phyloP scores from a whole-genome alignment of 371 early-diverging fungal species.

The Mortierella sp. region DNA sequence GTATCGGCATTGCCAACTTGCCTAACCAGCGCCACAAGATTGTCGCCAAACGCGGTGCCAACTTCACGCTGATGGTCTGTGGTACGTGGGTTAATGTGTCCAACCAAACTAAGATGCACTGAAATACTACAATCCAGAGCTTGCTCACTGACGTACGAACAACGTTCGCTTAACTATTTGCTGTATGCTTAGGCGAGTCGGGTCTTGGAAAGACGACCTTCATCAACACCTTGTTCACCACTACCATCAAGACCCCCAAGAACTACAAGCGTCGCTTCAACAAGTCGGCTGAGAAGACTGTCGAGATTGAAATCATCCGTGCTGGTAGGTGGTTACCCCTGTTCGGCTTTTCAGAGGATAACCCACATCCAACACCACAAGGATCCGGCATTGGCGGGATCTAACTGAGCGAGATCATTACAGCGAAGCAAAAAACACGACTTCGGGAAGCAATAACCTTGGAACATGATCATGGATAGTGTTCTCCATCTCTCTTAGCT shows the following conservation, averaged over 20 bases:
- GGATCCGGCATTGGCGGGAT: too few relatives aligned
- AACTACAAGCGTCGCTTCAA: constrained; percentile 83
- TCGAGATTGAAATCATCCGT: constrained; percentile 94
- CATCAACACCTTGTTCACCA: constrained; percentile 91
- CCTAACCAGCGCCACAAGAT: constrained; percentile 98
- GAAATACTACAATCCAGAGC: too few relatives aligned
- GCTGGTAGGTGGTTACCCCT: constrained; percentile 67
- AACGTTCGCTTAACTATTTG: too few relatives aligned
- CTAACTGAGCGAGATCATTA: too few relatives aligned
- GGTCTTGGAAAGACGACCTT: constrained; percentile 93
- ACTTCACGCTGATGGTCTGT: constrained; percentile 97
- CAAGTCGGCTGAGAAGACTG: constrained; percentile 89
- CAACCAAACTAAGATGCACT: too few relatives aligned
- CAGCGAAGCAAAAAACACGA: too few relatives aligned
- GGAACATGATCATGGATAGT: too few relatives aligned
- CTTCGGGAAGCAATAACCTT: not conserved
- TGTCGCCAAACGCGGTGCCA: constrained; percentile 92
- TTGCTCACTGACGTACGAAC: too few relatives aligned
- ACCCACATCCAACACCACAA: too few relatives aligned
- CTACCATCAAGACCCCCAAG: constrained; percentile 88
- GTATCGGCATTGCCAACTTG: constrained; percentile 97
- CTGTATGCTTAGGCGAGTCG: constrained; percentile 73
- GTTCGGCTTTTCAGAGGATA: too few relatives aligned
- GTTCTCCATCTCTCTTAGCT: too few relatives aligned
- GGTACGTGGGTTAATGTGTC: too few relatives aligned